phyloP scores from a whole-genome alignment of 2,329 filamentous ascomycete genomes.

The Paecilomyces sp. region DNA sequence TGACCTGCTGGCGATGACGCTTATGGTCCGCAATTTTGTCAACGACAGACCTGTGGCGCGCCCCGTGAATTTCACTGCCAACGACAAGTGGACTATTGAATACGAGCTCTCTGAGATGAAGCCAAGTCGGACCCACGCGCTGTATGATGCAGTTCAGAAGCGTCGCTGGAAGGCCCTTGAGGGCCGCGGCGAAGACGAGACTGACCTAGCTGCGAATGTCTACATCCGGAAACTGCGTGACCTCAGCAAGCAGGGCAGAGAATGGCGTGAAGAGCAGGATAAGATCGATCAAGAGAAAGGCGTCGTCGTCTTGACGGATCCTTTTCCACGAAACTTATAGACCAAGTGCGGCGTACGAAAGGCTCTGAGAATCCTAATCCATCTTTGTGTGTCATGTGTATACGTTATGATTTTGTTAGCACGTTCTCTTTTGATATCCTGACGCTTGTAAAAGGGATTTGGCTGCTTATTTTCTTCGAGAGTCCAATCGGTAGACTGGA shows the following conservation, averaged over 20 bases:
- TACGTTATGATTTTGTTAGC: not conserved
- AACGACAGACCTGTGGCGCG: constrained; percentile 58
- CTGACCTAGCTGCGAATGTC: constrained; percentile 35
- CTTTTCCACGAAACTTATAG: not conserved
- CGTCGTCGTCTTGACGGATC: constrained; percentile 19
- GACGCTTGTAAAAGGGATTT: not conserved
- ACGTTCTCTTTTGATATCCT: not conserved
- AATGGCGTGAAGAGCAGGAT: constrained; percentile 52
- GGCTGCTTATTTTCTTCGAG: not conserved
- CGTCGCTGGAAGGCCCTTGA: constrained; percentile 47
- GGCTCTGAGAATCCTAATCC: not conserved
- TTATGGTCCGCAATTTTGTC: constrained; percentile 66
- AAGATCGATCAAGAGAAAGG: constrained; percentile 42
- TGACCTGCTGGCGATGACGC: constrained; percentile 58
- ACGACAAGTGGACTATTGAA: constrained; percentile 64
- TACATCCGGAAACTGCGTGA: constrained; percentile 33
- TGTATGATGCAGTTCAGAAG: constrained; percentile 52
- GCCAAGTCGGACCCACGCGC: constrained; percentile 33
- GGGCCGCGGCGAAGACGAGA: constrained; percentile 30
- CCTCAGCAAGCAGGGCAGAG: constrained; percentile 50
- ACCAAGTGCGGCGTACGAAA: not conserved
- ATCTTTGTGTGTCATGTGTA: no score
- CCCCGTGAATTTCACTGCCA: constrained; percentile 42
- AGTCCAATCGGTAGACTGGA: not conserved
- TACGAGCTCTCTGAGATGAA: constrained; percentile 65